phyloP scores from a whole-genome alignment of 2,329 filamentous ascomycete genomes.

The Lecanosticta acicola region DNA sequence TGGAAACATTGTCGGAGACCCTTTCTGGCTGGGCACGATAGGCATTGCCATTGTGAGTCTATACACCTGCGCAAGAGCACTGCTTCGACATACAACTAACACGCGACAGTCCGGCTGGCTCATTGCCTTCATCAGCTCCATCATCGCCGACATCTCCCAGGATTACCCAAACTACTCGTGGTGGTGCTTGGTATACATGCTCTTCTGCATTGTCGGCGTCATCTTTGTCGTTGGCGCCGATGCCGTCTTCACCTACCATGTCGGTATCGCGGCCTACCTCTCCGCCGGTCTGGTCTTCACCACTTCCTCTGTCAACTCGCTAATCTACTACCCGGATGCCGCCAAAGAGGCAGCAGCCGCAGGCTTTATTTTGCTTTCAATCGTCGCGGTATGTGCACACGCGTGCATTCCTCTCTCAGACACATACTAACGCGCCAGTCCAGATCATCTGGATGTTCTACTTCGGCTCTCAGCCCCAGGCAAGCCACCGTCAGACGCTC shows the following conservation, averaged over 20 bases:
- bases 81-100: conserved; percentile 8
- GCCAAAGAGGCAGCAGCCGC: conserved; percentile 76
- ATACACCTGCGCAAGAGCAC: not conserved
- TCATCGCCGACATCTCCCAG: conserved; percentile 59
- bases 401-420: not conserved
- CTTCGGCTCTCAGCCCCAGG: conserved; percentile 87
- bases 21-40: conserved; percentile 88
- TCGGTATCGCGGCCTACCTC: conserved; percentile 86
- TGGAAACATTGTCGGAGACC: conserved; percentile 90
- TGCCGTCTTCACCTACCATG: conserved; percentile 79
- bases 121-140: conserved; percentile 81
- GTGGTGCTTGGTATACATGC: conserved; percentile 83
- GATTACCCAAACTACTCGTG: conserved; percentile 80
- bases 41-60: conserved; percentile 80
- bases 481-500: conserved; percentile 80
- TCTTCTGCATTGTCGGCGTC: conserved; percentile 75
- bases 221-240: conserved; percentile 79
- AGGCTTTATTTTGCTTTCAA: conserved; percentile 88
- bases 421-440: conserved; percentile 6
- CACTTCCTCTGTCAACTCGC: conserved; percentile 76
- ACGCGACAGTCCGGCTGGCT: conserved; percentile 76
- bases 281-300: conserved; percentile 77
- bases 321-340: conserved; percentile 70
- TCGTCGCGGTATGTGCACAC: conserved; percentile 69
- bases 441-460: conserved; percentile 99